Conservation (phyloP, 2,329 filamentous ascomycete species). For the Botrytis medusae region DNA sequence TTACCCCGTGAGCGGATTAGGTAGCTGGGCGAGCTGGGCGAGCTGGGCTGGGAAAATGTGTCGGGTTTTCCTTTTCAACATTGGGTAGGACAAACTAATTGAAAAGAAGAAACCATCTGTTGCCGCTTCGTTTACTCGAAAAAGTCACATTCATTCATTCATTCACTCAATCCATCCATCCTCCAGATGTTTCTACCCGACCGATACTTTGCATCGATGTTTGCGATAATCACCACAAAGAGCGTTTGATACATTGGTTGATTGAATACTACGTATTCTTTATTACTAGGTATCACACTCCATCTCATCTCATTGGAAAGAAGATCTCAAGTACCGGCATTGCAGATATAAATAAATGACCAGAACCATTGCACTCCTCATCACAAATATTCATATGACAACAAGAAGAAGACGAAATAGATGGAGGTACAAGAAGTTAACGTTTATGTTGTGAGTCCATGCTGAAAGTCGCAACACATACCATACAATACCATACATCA, state of each 20-base stretch:
- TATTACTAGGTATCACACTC: not conserved
- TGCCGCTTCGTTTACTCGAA: not conserved
- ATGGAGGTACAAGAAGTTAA: not conserved
- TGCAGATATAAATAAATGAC: not conserved
- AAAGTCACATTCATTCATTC: not conserved
- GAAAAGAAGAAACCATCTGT: not conserved
- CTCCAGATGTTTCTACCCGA: not conserved
- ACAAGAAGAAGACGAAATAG: not conserved
- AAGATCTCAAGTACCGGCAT: slow-evolving; percentile 12
- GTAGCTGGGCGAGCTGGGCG: not conserved
- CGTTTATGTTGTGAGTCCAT: slow-evolving; percentile 6
- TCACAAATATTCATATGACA: not conserved
- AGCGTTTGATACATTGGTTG: not conserved
- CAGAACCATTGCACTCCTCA: not conserved
- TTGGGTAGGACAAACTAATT: not conserved
- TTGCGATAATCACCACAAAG: not conserved
- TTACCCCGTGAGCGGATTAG: not conserved
- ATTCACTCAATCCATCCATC: not conserved
- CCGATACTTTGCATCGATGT: not conserved
- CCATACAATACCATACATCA: not conserved
- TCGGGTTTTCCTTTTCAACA: not conserved
- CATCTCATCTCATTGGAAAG: not conserved
- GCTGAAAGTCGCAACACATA: not conserved
- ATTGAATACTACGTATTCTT: not conserved
- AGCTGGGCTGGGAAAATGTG: not conserved